Conservation (phyloP, 352 stramenopile species). For the Pythium apleroticum region DNA sequence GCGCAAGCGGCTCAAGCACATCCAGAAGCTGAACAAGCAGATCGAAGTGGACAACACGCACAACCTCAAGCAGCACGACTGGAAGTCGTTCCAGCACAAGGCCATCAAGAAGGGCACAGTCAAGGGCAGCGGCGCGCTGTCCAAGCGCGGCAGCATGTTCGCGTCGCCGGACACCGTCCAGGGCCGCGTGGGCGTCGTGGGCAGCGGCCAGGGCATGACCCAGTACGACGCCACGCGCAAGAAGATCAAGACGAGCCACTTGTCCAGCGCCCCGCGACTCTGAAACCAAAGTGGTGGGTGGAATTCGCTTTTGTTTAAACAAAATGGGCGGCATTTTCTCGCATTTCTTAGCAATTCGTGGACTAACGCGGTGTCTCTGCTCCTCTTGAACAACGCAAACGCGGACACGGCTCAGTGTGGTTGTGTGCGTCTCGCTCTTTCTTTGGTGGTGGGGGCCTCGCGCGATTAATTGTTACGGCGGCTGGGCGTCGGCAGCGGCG, state of each 20-base stretch:
- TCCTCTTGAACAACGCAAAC: neutral
- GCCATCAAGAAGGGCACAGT: slow-evolving; percentile 73
- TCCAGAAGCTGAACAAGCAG: slow-evolving; percentile 87
- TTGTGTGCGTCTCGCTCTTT: neutral
- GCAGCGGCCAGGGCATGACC: slow-evolving; percentile 88
- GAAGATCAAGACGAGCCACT: slow-evolving; percentile 52
- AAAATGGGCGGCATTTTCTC: slow-evolving; percentile 7
- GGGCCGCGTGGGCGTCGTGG: slow-evolving; percentile 84
- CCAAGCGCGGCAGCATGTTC: slow-evolving; percentile 89
- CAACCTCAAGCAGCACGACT: slow-evolving; percentile 84
- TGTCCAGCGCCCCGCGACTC: slow-evolving; percentile 20
- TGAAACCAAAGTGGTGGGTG: slow-evolving; percentile 7
- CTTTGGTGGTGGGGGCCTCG: neutral
- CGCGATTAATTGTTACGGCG: neutral
- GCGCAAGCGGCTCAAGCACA: slow-evolving; percentile 75
- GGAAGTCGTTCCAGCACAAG: slow-evolving; percentile 85
- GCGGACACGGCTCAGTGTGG: neutral
- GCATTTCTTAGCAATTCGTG: slow-evolving; percentile 5
- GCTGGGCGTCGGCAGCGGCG: neutral
- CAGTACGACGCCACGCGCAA: slow-evolving; percentile 68
- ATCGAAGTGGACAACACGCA: slow-evolving; percentile 84
- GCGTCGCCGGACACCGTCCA: slow-evolving; percentile 81
- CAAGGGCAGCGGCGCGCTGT: slow-evolving; percentile 71
- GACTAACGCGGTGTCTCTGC: slow-evolving; percentile 6
- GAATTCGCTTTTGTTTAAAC: neutral